phyloP scores from a whole-genome alignment of 306 rosid genomes.

The Prunus kanzakura region DNA sequence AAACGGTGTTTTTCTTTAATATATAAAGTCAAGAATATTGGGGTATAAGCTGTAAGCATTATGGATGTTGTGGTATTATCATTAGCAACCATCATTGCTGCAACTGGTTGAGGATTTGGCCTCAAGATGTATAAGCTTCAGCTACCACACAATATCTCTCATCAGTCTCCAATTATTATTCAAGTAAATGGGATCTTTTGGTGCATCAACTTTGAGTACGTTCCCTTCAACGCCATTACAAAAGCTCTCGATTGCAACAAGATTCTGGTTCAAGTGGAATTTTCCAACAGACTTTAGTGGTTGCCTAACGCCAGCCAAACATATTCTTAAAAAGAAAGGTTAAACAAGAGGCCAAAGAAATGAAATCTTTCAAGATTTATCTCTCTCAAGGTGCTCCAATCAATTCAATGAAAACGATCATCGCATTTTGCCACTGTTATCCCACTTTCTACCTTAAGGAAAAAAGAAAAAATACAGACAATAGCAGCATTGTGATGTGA shows the following conservation, averaged over 20 bases:
- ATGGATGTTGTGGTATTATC: slow-evolving; percentile 5
- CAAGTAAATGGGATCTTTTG: slow-evolving; percentile 22
- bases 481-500: not conserved
- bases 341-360: not conserved
- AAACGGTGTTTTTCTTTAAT: not conserved
- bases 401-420: not conserved
- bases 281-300: slow-evolving; percentile 8
- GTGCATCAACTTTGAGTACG: slow-evolving; percentile 38
- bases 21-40: not conserved
- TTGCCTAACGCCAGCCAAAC: not conserved
- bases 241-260: slow-evolving; percentile 17
- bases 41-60: slow-evolving; percentile 9
- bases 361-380: not conserved
- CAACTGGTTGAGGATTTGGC: slow-evolving; percentile 7
- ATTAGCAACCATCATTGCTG: slow-evolving; percentile 21
- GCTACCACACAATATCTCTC: not conserved
- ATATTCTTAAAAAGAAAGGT: not conserved
- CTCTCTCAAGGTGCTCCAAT: slow-evolving; percentile 11
- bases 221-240: slow-evolving; percentile 22
- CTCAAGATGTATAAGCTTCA: not conserved
- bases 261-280: slow-evolving; percentile 28
- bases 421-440: not conserved
- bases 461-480: not conserved
- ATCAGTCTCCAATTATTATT: slow-evolving; percentile 27
- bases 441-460: not conserved